Evolutionary conservation across 1,284 basidiomycete genomes (phyloP).

Genomic region (Apiotrichum sp.): DNA sequence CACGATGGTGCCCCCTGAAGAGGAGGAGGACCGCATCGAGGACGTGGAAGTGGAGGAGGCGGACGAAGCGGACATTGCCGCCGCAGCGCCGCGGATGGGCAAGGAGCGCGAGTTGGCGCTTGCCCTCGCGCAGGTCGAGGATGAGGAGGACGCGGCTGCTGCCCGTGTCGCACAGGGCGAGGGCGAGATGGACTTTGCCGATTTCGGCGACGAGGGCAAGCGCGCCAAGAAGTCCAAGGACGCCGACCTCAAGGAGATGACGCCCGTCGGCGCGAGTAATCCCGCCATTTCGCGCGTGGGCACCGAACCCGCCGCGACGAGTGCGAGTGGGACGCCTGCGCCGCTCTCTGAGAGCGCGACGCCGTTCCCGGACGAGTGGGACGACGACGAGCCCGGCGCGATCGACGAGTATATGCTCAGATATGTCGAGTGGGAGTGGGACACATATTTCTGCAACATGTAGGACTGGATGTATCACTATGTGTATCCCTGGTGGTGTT

Average conservation of each 20-base stretch:
- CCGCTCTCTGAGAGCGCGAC: slow-evolving; percentile 41
- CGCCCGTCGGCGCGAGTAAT: background rate
- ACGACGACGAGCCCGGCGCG: slow-evolving; percentile 49
- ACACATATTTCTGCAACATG: slow-evolving; percentile 55
- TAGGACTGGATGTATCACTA: background rate
- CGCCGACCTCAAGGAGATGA: slow-evolving; percentile 4
- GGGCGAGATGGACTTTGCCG: slow-evolving; percentile 70
- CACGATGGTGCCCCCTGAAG: slow-evolving; percentile 39
- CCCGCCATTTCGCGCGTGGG: slow-evolving; percentile 5
- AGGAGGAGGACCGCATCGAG: slow-evolving; percentile 44
- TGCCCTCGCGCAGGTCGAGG: slow-evolving; percentile 79
- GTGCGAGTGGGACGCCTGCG: slow-evolving; percentile 15
- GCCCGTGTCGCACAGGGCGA: slow-evolving; percentile 72
- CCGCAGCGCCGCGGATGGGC: slow-evolving; percentile 27
- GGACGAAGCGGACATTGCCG: slow-evolving; percentile 28
- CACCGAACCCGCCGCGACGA: background rate
- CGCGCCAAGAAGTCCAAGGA: slow-evolving; percentile 1
- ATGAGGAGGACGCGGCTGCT: slow-evolving; percentile 75
- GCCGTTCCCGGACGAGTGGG: slow-evolving; percentile 23
- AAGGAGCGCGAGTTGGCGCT: slow-evolving; percentile 53
- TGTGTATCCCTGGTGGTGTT: background rate
- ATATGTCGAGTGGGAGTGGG: slow-evolving; percentile 66
- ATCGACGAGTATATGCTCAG: slow-evolving; percentile 81
- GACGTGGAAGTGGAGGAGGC: slow-evolving; percentile 28
- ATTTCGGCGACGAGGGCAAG: slow-evolving; percentile 57